Conservation (phyloP, 768 basidiomycete species). For the Paxillus rubicundulus region DNA sequence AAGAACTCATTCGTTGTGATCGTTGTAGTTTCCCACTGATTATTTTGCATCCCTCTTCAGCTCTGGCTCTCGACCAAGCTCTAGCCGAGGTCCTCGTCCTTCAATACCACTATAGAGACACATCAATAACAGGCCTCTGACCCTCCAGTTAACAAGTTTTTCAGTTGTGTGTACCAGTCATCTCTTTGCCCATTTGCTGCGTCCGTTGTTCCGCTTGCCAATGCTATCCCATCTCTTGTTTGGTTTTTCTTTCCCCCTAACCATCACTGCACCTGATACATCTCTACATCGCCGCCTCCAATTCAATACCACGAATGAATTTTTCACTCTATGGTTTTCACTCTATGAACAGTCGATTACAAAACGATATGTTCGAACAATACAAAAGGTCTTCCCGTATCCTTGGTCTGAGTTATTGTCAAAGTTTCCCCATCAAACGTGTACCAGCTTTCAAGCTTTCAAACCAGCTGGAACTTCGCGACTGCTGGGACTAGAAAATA, state of each 20-base stretch:
- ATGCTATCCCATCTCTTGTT: constrained; percentile 12
- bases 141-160: constrained; percentile 2
- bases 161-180: constrained; percentile 18
- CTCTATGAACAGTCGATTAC: constrained; percentile 19
- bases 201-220: constrained; percentile 7
- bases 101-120: constrained; percentile 20
- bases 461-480: no score
- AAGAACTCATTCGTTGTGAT: constrained; percentile 1
- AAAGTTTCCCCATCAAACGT: background rate
- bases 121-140: background rate
- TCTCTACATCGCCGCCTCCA: constrained; percentile 8
- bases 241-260: constrained; percentile 8
- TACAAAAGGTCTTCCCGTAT: background rate
- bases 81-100: constrained; percentile 28
- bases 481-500: no score
- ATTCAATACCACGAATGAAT: constrained; percentile 12
- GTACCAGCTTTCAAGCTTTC: no score
- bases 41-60: constrained; percentile 1
- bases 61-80: constrained; percentile 27
- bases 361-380: background rate
- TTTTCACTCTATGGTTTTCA: constrained; percentile 19
- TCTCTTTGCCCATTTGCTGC: constrained; percentile 19
- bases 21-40: background rate
- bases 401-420: background rate
- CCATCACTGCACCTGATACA: constrained; percentile 19